Evolutionary conservation across 805 yeast species (phyloP), one percentile per base, ranked within the genome.

Genomic region (Metschnikowia bowlesiae): DNA sequence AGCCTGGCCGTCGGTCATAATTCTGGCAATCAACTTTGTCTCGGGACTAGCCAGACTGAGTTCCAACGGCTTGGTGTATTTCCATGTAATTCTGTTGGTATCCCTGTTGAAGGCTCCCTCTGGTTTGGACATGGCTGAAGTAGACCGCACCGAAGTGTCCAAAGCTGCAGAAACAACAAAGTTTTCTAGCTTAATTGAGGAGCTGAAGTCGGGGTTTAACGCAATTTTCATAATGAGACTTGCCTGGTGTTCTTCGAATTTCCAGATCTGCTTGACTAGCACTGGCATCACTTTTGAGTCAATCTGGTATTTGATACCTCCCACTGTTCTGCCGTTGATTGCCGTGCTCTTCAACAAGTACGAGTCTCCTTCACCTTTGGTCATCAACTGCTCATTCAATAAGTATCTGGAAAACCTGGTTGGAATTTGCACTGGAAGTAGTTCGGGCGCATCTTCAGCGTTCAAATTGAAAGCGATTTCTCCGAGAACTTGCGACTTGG

Each of bases 81-180:
- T 81, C 97, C 97, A 91, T 0, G 94, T 85, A 51, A 94, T 84
- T 68, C 97, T 81, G 58, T 82, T 85, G 62, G 82, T 84, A 47
- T 90, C 97, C 62, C 82, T 85, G 68, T 85, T 89, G 75, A 90
- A 92, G 1, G 95, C 81, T 50, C 97, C 98, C 49, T 87, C 84
- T 5, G 99, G 99, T 64, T 87, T 89, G 3, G 96, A 86, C 53
- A 90, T 83, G 0, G 97, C 97, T 18, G 84, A 75, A 1, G 83
- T 71, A 3, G 85, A 78, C 14, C 81, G 77, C 9, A 87, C 84
- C 35, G 84, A 86, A 14, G 76, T 71, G 40, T 62, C 65, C 47
- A 85, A 72, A 2, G 86, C 77, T 5, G 83, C 88, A 7, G 85
- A 76, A 6, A 87, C 75, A 36, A 79, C 73, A 47, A 86, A 68